These are phyloP conservation scores for Kwoniella sp. DNA, from an alignment of 768 basidiomycete genomes.

Conservation along the genomic window DNA sequence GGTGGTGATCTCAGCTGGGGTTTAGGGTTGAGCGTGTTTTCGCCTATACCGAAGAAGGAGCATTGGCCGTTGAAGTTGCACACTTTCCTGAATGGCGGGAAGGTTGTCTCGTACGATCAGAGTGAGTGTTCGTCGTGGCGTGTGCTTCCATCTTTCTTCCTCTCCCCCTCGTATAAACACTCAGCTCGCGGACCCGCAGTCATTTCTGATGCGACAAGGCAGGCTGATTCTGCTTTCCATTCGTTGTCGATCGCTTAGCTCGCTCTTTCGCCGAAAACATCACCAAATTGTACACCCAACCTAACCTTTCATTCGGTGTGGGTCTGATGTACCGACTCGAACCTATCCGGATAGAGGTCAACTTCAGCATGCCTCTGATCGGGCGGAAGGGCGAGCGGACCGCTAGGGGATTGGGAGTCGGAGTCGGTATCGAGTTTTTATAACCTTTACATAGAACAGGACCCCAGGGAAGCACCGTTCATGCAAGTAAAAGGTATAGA, in stretches of 20 bases:
- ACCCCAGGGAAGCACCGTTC: too few relatives aligned
- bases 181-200: too few relatives aligned
- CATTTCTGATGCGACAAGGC: too few relatives aligned
- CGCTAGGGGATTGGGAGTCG: conserved; percentile 52
- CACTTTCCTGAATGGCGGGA: conserved; percentile 51
- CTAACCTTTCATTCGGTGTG: conserved; percentile 49
- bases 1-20: conserved; percentile 54
- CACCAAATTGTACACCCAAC: conserved; percentile 41
- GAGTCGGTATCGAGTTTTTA: conserved; percentile 54
- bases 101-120: conserved; percentile 47
- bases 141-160: background rate
- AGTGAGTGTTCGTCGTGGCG: conserved; percentile 27
- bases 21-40: conserved; percentile 46
- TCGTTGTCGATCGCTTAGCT: conserved; percentile 19
- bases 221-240: background rate
- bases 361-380: conserved; percentile 52
- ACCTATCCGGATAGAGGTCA: conserved; percentile 51
- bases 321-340: conserved; percentile 52
- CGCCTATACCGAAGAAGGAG: conserved; percentile 47
- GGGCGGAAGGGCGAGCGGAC: conserved; percentile 50
- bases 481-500: too few relatives aligned
- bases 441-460: conserved; percentile 3
- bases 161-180: too few relatives aligned
- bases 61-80: conserved; percentile 52
- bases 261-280: conserved; percentile 44